phyloP scores from a whole-genome alignment of 805 yeast genomes.

The Candida tallmaniae region DNA sequence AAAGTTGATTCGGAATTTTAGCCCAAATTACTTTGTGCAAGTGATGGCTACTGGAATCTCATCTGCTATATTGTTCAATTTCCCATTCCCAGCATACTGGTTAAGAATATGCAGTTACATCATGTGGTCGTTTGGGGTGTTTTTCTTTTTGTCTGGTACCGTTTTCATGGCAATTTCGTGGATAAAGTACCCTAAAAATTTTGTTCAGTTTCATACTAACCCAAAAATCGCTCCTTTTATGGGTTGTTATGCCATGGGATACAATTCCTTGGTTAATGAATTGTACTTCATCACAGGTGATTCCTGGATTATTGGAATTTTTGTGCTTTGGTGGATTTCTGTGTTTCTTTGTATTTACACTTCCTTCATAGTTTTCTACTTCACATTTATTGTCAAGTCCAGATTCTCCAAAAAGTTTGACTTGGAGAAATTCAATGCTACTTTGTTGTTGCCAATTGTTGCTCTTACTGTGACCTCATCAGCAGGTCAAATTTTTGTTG shows the following conservation, averaged over 20 bases:
- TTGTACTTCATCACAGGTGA: constrained; percentile 41
- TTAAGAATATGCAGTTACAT: constrained; percentile 52
- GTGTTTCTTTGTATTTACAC: constrained; percentile 49
- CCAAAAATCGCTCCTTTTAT: constrained; percentile 55
- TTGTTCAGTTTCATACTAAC: constrained; percentile 19
- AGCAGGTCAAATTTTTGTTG: constrained; percentile 55
- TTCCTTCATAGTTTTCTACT: constrained; percentile 55
- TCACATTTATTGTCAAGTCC: constrained; percentile 40
- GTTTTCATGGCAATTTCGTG: constrained; percentile 39
- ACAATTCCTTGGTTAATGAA: constrained; percentile 59
- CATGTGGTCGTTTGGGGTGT: constrained; percentile 56
- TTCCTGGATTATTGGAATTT: constrained; percentile 42
- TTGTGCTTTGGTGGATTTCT: constrained; percentile 70
- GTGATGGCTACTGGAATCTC: constrained; percentile 88
- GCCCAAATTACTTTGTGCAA: constrained; percentile 61
- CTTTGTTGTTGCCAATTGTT: constrained; percentile 68
- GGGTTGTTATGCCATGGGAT: constrained; percentile 83
- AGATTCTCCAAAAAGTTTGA: constrained; percentile 16
- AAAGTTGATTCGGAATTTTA: constrained; percentile 2
- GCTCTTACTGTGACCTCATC: constrained; percentile 74
- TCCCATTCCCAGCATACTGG: constrained; percentile 65
- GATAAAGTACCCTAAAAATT: constrained; percentile 23
- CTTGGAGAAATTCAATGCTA: constrained; percentile 44
- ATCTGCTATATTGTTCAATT: constrained; percentile 53
- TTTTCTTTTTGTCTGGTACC: constrained; percentile 42